Evolutionary conservation across 148 eudicot species (phyloP), one percentile per base, ranked within the genome.

Genomic region (Agrostemma githago): DNA sequence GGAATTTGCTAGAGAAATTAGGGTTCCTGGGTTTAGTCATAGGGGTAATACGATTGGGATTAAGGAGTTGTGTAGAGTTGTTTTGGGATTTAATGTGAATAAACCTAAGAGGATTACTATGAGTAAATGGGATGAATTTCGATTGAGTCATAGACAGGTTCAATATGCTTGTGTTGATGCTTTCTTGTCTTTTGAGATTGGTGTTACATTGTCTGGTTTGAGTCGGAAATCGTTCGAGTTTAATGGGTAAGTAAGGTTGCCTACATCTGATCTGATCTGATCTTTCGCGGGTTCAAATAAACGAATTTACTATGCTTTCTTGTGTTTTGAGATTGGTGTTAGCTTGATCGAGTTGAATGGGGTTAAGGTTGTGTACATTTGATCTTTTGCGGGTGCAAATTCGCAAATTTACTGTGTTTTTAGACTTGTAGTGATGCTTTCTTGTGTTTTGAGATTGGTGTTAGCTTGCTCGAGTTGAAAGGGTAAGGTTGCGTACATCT

Each of bases 111-210:
- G 51, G 0, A 82, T 89, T 10, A 89, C 88, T 14, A 64, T 82
- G 86, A 86, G 92, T 62, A 64, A 77, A 74, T 89, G 92, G 92
- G 90, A 89, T 54, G 37, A 62, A 26, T 79, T 59, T 48, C 80
- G 80, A 78, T 70, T 86, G 59, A 78, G 74, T 17, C 80, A 69
- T 37, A 6, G 5, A 4, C 79, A 76, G n/a, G 56, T 76, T 34
- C 43, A 44, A 12, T 76, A 76, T 70, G 79, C 79, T n/a, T 76
- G 79, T 62, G 14, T 76, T 5, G 79, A 76, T 76, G 79, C 79
- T 6, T 76, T 61, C 41, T 65, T 70, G 48, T 34, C 62, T 70
- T 76, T 60, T 62, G 74, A 70, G 43, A 12, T 76, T 46, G 79
- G 69, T 16, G 66, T 21, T 8, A 42, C 53, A 41, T 26, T 26